These are phyloP conservation scores for Alternaria brassicae DNA, from an alignment of 2,329 filamentous ascomycete species.

Conservation along the genomic window DNA sequence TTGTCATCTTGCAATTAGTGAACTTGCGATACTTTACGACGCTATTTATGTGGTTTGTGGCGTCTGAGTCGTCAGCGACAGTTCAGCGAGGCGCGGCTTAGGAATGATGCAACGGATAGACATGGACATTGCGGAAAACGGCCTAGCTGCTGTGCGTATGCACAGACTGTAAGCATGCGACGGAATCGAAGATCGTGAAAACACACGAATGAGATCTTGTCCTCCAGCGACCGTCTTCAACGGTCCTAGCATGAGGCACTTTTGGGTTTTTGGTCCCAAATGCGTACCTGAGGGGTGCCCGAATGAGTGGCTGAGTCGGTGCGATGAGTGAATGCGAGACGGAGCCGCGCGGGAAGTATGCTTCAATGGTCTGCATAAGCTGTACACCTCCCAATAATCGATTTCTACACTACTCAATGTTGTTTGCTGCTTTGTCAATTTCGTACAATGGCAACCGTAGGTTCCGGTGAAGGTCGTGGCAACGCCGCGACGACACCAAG, in stretches of 20 bases:
- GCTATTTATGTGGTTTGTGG: neutral
- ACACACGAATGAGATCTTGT: neutral
- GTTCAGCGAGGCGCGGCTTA: neutral
- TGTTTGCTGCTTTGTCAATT: neutral
- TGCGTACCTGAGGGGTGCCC: neutral
- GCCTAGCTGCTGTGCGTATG: neutral
- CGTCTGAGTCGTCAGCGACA: neutral
- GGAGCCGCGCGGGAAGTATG: neutral
- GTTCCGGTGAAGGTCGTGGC: slow-evolving; percentile 10
- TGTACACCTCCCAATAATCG: neutral
- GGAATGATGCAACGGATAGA: neutral
- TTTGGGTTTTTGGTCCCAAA: neutral
- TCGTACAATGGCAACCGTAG: slow-evolving; percentile 1
- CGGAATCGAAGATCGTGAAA: neutral
- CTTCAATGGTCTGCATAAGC: slow-evolving; percentile 1
- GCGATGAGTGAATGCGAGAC: neutral
- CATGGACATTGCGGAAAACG: neutral
- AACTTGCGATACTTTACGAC: neutral
- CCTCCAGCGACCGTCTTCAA: neutral
- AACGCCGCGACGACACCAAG: slow-evolving; percentile 15
- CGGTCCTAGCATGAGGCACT: slow-evolving; percentile 2
- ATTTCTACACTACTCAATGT: neutral
- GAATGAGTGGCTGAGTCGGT: neutral
- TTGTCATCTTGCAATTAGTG: too few relatives aligned
- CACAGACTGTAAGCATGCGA: slow-evolving; percentile 1